A percentile compares a stretch with the other conserved stretches of the same genome.
Conservation (phyloP, 441 rosid genomes). For the Mallotus repandus region DNA sequence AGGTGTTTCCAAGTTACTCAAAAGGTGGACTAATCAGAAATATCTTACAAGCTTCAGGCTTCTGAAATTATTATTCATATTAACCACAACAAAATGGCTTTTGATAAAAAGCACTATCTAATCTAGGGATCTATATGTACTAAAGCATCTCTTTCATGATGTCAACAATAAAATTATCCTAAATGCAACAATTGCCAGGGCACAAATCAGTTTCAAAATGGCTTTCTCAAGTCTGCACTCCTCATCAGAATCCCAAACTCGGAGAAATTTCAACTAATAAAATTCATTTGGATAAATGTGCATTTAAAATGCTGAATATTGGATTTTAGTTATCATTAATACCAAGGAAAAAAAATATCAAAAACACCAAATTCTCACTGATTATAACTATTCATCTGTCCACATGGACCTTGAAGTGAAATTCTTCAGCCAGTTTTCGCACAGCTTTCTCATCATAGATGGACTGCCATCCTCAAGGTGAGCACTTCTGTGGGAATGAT, state of each 20-base stretch:
- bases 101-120: background rate
- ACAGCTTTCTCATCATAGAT: background rate
- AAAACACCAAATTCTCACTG: background rate
- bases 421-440: background rate
- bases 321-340: background rate
- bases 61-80: background rate
- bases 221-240: background rate
- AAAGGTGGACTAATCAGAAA: background rate
- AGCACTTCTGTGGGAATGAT: background rate
- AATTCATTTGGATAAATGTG: background rate
- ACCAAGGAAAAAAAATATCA: background rate
- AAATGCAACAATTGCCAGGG: background rate
- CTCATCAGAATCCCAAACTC: background rate
- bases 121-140: background rate
- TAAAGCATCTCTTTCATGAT: background rate
- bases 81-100: background rate
- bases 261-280: background rate
- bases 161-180: background rate
- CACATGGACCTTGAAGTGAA: background rate
- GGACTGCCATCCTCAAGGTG: background rate
- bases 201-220: background rate
- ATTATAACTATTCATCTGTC: background rate
- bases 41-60: slow-evolving; percentile 9
- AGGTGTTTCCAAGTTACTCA: background rate
- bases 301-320: background rate